A percentile compares a stretch with the other conserved stretches of the same genome.
Evolutionary conservation across 345 rosid species (phyloP).

Genomic region (Acer saccharum): DNA sequence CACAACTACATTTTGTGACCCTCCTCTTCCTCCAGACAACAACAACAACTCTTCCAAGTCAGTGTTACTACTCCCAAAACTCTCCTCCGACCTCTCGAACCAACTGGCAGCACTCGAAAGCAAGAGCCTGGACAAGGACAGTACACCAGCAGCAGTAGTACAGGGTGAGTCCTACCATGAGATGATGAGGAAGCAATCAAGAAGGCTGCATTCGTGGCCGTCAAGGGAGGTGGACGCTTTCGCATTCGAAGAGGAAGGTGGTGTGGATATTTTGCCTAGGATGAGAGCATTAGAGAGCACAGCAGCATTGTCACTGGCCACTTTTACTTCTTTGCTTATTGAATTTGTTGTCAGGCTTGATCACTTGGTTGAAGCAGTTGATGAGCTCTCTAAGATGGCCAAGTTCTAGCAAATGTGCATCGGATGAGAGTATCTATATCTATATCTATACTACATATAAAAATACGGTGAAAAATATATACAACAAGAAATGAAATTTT

Average conservation of each 20-base stretch:
- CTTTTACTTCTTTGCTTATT: slow-evolving; percentile 60
- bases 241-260: slow-evolving; percentile 57
- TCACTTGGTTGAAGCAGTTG: slow-evolving; percentile 66
- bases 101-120: slow-evolving; percentile 16
- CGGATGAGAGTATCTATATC: slow-evolving; percentile 21
- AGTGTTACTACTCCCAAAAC: slow-evolving; percentile 18
- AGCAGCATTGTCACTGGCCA: slow-evolving; percentile 56
- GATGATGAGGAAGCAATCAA: slow-evolving; percentile 58
- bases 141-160: background rate
- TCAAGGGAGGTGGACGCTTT: slow-evolving; percentile 55
- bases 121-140: slow-evolving; percentile 8
- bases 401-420: slow-evolving; percentile 36
- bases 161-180: slow-evolving; percentile 50
- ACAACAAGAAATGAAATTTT: background rate
- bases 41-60: slow-evolving; percentile 32
- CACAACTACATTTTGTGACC: slow-evolving; percentile 27
- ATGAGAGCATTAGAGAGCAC: slow-evolving; percentile 65
- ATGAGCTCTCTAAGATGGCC: slow-evolving; percentile 55
- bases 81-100: slow-evolving; percentile 21
- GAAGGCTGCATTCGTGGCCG: slow-evolving; percentile 64
- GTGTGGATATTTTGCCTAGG: slow-evolving; percentile 34
- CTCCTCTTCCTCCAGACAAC: slow-evolving; percentile 20
- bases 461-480: background rate
- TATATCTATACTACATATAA: slow-evolving; percentile 15
- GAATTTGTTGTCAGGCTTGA: slow-evolving; percentile 69